These are phyloP conservation scores for Prillingera fragicola DNA, from an alignment of 1,284 basidiomycete genomes.

Conservation along the genomic window DNA sequence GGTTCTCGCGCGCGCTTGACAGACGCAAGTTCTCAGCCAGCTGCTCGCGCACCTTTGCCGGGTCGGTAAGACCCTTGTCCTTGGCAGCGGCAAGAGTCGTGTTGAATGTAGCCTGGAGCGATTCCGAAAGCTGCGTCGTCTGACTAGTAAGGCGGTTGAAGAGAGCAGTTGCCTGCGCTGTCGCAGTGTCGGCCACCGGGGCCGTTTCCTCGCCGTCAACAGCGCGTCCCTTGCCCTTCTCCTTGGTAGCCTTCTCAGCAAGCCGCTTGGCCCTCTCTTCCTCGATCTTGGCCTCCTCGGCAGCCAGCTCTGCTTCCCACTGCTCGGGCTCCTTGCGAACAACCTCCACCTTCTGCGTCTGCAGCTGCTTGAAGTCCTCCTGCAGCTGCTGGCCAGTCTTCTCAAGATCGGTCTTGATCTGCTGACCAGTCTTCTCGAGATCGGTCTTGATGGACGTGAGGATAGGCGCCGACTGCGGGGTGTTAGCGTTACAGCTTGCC, in stretches of 20 bases:
- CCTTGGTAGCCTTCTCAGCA: conserved; percentile 17
- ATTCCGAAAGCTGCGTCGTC: conserved; percentile 34
- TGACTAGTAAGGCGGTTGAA: conserved; percentile 31
- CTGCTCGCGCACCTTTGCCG: conserved; percentile 54
- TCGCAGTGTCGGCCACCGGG: conserved; percentile 11
- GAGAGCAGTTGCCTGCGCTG: conserved; percentile 23
- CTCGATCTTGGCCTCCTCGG: conserved; percentile 19
- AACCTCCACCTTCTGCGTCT: conserved; percentile 42
- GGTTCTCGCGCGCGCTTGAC: conserved; percentile 38
- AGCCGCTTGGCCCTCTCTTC: conserved; percentile 23
- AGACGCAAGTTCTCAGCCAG: conserved; percentile 63
- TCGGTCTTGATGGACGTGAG: conserved; percentile 70
- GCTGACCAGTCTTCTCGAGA: conserved; percentile 65
- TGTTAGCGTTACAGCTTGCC: conserved; percentile 1
- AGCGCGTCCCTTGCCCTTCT: conserved; percentile 33
- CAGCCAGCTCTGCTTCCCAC: conserved; percentile 27
- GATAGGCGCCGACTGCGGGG: conserved; percentile 63
- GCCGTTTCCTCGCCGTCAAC: conserved; percentile 4
- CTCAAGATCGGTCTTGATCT: conserved; percentile 72
- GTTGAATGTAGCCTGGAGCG: conserved; percentile 54
- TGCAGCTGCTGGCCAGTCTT: conserved; percentile 78
- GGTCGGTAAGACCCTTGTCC: conserved; percentile 37
- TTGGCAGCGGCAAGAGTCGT: conserved; percentile 62
- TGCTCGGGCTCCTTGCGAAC: conserved; percentile 34
- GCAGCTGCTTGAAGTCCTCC: conserved; percentile 58